Evolutionary conservation across 1,284 basidiomycete genomes (phyloP).

Genomic region (Irpex sp.): DNA sequence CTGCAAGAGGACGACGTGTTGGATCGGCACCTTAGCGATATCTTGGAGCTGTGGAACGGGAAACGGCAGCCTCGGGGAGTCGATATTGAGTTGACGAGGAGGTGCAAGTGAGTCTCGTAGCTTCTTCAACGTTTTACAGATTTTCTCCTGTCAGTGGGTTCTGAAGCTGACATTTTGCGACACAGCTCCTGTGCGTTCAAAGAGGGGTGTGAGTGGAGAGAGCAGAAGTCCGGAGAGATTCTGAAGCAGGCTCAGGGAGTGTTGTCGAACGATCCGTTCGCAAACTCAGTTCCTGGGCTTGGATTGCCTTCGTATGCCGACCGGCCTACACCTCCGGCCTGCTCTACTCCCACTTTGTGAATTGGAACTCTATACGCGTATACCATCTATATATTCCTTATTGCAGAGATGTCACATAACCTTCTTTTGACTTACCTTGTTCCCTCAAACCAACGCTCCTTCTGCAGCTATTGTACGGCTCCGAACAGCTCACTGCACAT

Average conservation of each 20-base stretch:
- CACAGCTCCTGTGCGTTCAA: conserved; percentile 74
- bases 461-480: no score
- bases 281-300: background rate
- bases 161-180: background rate
- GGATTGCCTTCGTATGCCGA: background rate
- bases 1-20: conserved; percentile 50
- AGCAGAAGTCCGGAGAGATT: conserved; percentile 51
- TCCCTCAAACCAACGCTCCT: no score
- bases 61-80: conserved; percentile 65
- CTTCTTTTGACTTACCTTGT: no score
- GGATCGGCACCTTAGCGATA: conserved; percentile 48
- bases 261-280: background rate
- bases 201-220: conserved; percentile 80
- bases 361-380: no score
- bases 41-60: conserved; percentile 76
- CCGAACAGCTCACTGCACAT: no score
- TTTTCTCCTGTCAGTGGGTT: no score
- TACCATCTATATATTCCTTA: no score
- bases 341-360: no score
- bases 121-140: no score
- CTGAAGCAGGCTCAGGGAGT: background rate
- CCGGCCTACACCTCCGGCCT: no score
- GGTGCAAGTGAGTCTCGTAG: conserved; percentile 77
- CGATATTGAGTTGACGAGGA: conserved; percentile 46
- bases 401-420: no score